Conservation (phyloP, 2,329 filamentous ascomycete genomes). For the Leptographium lundbergii region DNA sequence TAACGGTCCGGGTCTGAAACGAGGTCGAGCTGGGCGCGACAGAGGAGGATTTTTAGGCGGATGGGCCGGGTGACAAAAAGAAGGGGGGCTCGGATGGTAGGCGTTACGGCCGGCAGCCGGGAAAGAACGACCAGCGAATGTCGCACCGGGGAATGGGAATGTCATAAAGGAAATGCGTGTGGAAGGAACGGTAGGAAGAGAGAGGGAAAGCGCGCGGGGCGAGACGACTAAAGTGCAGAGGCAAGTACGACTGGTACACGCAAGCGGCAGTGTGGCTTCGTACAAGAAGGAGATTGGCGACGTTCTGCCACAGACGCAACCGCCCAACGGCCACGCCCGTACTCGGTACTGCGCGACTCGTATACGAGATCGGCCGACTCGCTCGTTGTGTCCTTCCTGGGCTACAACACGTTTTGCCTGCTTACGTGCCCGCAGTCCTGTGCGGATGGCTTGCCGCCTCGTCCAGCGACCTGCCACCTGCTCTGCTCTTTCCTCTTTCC, state of each 20-base stretch:
- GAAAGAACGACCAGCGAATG: not conserved
- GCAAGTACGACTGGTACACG: not conserved
- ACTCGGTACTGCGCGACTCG: not conserved
- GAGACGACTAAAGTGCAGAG: not conserved
- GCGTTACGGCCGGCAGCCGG: not conserved
- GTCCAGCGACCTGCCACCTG: not conserved
- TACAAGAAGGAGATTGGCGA: not conserved
- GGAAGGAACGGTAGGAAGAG: not conserved
- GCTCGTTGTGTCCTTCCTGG: not conserved
- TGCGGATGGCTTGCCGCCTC: not conserved
- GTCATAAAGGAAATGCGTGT: not conserved
- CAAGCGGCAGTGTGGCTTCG: not conserved
- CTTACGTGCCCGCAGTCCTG: not conserved
- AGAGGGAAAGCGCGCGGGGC: not conserved
- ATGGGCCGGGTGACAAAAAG: not conserved
- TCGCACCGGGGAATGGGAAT: not conserved
- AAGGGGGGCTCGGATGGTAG: not conserved
- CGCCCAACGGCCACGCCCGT: not conserved
- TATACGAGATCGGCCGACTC: not conserved
- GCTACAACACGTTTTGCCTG: not conserved
- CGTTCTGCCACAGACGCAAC: not conserved
- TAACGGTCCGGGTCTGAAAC: not conserved
- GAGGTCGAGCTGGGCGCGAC: not conserved
- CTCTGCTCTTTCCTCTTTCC: not conserved
- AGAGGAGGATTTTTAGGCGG: not conserved